Percentiles rank a stretch among this genome's conserved stretches.
Evolutionary conservation across 2,329 filamentous ascomycete genomes (phyloP).

Genomic region (Calcarisporium arbuscula): DNA sequence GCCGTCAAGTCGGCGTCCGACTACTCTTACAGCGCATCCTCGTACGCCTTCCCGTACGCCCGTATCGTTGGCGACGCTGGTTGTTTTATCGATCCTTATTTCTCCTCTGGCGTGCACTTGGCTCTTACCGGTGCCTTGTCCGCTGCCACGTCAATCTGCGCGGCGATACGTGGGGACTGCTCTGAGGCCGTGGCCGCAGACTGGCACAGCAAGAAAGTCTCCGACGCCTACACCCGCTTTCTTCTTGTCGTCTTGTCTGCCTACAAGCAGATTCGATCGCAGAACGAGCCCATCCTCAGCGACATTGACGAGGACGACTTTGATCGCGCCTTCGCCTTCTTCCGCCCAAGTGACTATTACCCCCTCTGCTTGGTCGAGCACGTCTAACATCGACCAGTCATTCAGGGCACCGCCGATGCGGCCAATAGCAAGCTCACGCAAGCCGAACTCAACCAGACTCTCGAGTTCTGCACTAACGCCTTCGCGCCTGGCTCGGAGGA

Average conservation of each 20-base stretch:
- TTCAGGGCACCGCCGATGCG: conserved; percentile 26
- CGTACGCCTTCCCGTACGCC: conserved; percentile 29
- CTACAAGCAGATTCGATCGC: conserved; percentile 29
- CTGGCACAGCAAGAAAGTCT: conserved; percentile 36
- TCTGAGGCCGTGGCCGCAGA: conserved; percentile 25
- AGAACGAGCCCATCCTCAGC: conserved; percentile 30
- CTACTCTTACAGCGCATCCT: conserved; percentile 37
- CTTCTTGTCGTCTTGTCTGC: conserved; percentile 19
- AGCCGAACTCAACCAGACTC: conserved; percentile 20
- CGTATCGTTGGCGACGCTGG: conserved; percentile 39
- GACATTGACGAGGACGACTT: conserved; percentile 36
- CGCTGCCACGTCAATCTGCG: conserved; percentile 36
- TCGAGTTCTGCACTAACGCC: conserved; percentile 25
- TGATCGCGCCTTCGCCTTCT: conserved; percentile 33
- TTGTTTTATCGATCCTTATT: conserved; percentile 41
- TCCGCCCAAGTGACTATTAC: conserved; percentile 27
- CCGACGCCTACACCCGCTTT: conserved; percentile 39
- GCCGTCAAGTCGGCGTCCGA: conserved; percentile 35
- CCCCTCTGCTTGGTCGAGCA: not conserved
- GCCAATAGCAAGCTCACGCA: conserved; percentile 18
- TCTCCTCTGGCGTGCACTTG: conserved; percentile 40
- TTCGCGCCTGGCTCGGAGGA: conserved; percentile 12
- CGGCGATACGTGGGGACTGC: conserved; percentile 28
- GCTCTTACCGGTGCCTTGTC: conserved; percentile 34
- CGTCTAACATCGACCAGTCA: conserved; percentile 18